These are phyloP conservation scores for Osmanthus fragrans DNA, from an alignment of 257 asterid species.

Conservation along the genomic window DNA sequence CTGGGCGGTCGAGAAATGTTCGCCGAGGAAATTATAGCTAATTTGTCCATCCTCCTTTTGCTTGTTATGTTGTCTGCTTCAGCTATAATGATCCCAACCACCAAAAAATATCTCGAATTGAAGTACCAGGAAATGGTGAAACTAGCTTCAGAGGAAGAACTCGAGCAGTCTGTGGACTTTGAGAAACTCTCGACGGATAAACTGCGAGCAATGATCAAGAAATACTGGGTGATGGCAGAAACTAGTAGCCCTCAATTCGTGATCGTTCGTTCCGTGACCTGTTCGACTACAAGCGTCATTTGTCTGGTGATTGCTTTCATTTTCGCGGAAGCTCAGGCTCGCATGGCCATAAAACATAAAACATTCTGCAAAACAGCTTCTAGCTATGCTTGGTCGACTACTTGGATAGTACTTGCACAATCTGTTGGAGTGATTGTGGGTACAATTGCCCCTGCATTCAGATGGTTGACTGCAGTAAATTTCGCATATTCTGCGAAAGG, in stretches of 20 bases:
- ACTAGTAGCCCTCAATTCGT: constrained; percentile 51
- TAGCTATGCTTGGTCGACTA: constrained; percentile 43
- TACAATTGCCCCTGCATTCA: constrained; percentile 33
- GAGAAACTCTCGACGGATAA: constrained; percentile 20
- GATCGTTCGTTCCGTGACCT: constrained; percentile 43
- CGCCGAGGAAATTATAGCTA: constrained; percentile 20
- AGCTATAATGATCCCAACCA: constrained; percentile 34
- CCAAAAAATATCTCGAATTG: constrained; percentile 36
- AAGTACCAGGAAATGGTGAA: constrained; percentile 38
- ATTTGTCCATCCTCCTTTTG: constrained; percentile 26
- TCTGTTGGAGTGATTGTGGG: constrained; percentile 37
- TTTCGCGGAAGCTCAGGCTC: constrained; percentile 29
- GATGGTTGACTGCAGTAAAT: constrained; percentile 32
- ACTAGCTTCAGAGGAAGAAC: constrained; percentile 26
- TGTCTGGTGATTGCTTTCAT: constrained; percentile 28
- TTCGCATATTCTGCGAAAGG: constrained; percentile 15
- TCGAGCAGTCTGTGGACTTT: constrained; percentile 1
- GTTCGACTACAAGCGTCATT: constrained; percentile 28
- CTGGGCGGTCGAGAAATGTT: constrained; percentile 11
- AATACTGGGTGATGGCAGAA: constrained; percentile 49
- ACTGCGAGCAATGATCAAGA: constrained; percentile 30
- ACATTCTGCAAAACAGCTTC: background rate
- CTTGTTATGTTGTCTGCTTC: constrained; percentile 32
- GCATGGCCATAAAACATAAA: constrained; percentile 13
- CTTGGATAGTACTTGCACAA: constrained; percentile 34